Percentiles rank a stretch among this genome's conserved stretches.
Evolutionary conservation across 225 moss, liverwort and hornwort genomes (phyloP).

Genomic region (Neckera pumila): DNA sequence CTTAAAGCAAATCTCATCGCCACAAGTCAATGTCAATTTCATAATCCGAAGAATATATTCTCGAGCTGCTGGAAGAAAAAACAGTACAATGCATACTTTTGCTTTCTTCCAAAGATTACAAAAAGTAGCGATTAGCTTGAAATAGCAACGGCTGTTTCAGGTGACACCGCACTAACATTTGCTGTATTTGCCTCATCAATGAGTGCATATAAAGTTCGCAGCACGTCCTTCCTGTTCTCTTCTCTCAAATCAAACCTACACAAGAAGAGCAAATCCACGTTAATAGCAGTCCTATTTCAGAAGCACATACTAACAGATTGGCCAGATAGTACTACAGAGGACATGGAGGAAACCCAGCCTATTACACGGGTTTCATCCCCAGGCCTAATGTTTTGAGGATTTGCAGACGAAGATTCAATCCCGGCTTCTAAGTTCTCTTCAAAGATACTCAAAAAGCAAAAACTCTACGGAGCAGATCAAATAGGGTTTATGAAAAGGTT

Average conservation of each 20-base stretch:
- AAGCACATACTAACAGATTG: neutral
- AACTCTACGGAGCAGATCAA: neutral
- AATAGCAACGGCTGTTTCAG: neutral
- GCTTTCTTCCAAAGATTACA: neutral
- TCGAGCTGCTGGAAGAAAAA: neutral
- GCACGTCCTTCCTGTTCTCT: conserved; percentile 70
- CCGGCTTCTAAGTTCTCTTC: neutral
- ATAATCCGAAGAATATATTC: neutral
- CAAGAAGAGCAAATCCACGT: neutral
- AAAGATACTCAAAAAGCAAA: neutral
- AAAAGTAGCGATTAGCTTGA: neutral
- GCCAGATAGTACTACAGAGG: neutral
- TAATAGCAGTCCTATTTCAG: neutral
- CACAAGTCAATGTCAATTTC: neutral
- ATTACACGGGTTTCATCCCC: neutral
- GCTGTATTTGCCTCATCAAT: conserved; percentile 67
- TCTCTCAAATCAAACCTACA: conserved; percentile 70
- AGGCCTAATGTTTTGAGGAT: neutral
- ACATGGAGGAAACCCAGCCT: neutral
- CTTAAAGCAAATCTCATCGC: neutral
- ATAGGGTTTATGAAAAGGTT: neutral
- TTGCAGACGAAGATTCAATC: neutral
- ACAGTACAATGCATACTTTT: neutral
- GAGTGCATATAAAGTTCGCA: conserved; percentile 59
- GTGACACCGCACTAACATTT: neutral